Conservation (phyloP, 305 asterid genomes). For the Ruellia speciosa region DNA sequence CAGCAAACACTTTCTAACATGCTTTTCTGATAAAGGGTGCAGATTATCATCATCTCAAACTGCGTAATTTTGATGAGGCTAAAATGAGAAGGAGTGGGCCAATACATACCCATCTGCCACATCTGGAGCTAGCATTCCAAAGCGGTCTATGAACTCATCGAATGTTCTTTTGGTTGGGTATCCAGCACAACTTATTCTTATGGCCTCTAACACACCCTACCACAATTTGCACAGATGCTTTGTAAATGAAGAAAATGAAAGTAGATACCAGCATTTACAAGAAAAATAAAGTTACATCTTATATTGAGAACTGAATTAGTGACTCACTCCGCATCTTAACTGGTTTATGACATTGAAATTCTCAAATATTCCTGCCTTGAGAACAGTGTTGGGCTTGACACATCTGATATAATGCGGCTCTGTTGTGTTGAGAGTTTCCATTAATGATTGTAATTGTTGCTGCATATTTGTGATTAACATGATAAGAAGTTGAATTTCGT, state of each 20-base stretch:
- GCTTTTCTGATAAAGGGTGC: not conserved
- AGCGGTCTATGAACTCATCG: constrained; percentile 90
- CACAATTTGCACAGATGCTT: constrained; percentile 25
- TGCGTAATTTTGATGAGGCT: not conserved
- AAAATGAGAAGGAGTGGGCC: constrained; percentile 19
- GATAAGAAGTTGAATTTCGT: constrained; percentile 21
- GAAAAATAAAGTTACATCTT: not conserved
- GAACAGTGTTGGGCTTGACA: constrained; percentile 81
- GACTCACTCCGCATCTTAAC: constrained; percentile 90
- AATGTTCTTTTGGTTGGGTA: constrained; percentile 92
- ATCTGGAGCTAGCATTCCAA: constrained; percentile 86
- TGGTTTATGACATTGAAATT: constrained; percentile 78
- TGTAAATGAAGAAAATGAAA: constrained; percentile 18
- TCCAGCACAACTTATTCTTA: constrained; percentile 96
- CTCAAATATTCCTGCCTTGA: constrained; percentile 96
- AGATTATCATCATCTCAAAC: not conserved
- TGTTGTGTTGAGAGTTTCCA: constrained; percentile 88
- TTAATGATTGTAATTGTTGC: constrained; percentile 93
- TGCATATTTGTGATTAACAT: constrained; percentile 31
- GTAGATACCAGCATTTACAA: not conserved
- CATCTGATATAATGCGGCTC: constrained; percentile 98
- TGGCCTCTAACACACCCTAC: constrained; percentile 97
- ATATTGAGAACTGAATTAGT: not conserved
- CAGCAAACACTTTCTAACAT: not conserved
- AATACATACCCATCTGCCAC: constrained; percentile 64